Evolutionary conservation across 139 green algal species (phyloP), one percentile per base, ranked within the genome.

Genomic region (Penium margaritaceum): DNA sequence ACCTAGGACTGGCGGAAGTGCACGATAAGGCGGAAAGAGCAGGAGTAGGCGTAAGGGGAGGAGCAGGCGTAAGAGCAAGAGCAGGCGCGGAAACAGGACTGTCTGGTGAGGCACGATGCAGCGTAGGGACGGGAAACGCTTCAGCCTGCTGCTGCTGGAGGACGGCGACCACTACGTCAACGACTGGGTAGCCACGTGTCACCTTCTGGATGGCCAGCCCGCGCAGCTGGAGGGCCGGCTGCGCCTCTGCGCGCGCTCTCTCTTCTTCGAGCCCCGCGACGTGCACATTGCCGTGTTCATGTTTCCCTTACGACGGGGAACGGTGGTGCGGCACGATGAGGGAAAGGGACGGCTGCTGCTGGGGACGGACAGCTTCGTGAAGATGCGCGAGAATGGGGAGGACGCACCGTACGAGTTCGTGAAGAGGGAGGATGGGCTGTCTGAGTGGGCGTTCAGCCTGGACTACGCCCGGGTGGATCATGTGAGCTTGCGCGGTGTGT

Each of bases 201-300:
- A 39, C 58, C 58, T 66, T 29, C 24, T 66, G 58, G 58, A 66
- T 44, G 58, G 32, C 58, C 58, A 38, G 58, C 63, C 63, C 19
- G 33, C 30, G 21, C 19, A 12, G 36, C 36, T 54, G 14, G 58
- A n/a, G 63, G 27, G 36, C 35, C 62, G 63, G 17, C 44, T 79
- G 29, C 73, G 73, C 19, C 63, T 79, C 15, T 70, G 44, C 19
- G 34, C 65, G 12, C 34, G 38, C 1, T 38, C 43, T 21, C 32
- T 79, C 19, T 79, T 72, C 32, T 79, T 79, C 44, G 73, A 79
- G 37, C 62, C 73, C 29, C 33, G 74, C 19, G 63, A 74, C 32
- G 41, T 37, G 35, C 12, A 9, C 33, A 17, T 41, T 7, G 43
- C 73, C 15, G 67, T 79, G 17, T 21, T 79, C 19, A 66, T 55